Evolutionary conservation across 441 rosid genomes (phyloP).

Genomic region (Populus hybrid): DNA sequence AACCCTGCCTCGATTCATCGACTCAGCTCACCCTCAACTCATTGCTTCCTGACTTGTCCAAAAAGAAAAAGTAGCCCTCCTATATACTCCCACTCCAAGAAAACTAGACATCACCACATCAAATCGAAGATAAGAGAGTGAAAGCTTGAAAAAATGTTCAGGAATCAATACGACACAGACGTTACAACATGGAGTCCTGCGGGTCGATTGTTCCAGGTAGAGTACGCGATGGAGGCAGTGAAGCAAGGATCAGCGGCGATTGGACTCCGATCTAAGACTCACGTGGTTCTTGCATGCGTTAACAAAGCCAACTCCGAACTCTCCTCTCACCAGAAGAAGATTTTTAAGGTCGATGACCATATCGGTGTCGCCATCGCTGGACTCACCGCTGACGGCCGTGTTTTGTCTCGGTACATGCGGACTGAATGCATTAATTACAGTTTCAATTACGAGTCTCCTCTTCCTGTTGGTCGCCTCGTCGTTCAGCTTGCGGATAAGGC

Average conservation of each 20-base stretch:
- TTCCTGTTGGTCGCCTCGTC: slow-evolving; percentile 93
- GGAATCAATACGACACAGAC: slow-evolving; percentile 97
- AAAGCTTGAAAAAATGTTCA: slow-evolving; percentile 49
- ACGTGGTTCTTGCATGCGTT: slow-evolving; percentile 79
- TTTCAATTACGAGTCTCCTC: slow-evolving; percentile 85
- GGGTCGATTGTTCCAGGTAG: slow-evolving; percentile 87
- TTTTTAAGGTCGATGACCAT: slow-evolving; percentile 97
- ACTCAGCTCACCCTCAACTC: neutral
- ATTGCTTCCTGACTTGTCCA: neutral
- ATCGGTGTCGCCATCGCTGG: slow-evolving; percentile 97
- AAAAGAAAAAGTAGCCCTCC: neutral
- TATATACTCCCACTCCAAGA: neutral
- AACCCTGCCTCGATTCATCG: neutral
- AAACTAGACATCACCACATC: neutral
- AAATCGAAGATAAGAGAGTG: neutral
- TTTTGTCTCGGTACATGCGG: slow-evolving; percentile 91
- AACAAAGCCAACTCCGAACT: slow-evolving; percentile 93
- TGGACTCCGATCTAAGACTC: slow-evolving; percentile 93
- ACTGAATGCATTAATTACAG: slow-evolving; percentile 85
- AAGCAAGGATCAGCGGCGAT: slow-evolving; percentile 98
- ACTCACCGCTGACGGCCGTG: slow-evolving; percentile 96
- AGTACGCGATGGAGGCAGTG: slow-evolving; percentile 99
- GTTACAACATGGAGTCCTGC: slow-evolving; percentile 98
- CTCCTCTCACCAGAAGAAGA: slow-evolving; percentile 95
- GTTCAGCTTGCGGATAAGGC: slow-evolving; percentile 98